Conservation (phyloP, 345 rosid species). For the Psidium guajava region DNA sequence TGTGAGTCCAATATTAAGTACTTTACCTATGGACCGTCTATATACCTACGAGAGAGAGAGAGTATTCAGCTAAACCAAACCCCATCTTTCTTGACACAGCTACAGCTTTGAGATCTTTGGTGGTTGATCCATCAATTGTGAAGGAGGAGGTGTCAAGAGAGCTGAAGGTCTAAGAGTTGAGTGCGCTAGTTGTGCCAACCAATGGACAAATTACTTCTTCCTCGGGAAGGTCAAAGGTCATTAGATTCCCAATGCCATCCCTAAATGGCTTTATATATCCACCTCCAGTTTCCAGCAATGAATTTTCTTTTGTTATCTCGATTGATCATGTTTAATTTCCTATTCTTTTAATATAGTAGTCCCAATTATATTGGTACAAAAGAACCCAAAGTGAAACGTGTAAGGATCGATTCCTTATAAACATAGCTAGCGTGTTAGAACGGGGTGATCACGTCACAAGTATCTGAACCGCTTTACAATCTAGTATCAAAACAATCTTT, state of each 20-base stretch:
- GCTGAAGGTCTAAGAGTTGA: neutral
- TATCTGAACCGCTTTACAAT: too few relatives aligned
- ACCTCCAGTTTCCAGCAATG: neutral
- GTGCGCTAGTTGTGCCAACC: neutral
- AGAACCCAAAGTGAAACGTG: neutral
- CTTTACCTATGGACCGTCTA: too few relatives aligned
- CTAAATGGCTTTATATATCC: neutral
- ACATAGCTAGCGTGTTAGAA: neutral
- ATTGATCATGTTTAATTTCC: neutral
- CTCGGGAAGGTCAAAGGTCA: neutral
- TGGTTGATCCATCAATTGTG: neutral
- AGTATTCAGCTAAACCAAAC: neutral
- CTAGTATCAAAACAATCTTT: too few relatives aligned
- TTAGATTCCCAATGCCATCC: neutral
- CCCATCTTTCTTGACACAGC: neutral
- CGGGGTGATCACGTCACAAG: too few relatives aligned
- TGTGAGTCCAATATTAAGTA: neutral
- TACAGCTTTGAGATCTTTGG: neutral
- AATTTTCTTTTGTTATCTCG: neutral
- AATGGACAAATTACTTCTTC: neutral
- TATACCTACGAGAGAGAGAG: neutral
- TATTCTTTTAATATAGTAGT: neutral
- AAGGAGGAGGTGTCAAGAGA: neutral
- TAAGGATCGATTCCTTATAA: neutral
- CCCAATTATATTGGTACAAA: neutral